phyloP scores from a whole-genome alignment of 75 land plant species.

The Pinus tabuliformis region DNA sequence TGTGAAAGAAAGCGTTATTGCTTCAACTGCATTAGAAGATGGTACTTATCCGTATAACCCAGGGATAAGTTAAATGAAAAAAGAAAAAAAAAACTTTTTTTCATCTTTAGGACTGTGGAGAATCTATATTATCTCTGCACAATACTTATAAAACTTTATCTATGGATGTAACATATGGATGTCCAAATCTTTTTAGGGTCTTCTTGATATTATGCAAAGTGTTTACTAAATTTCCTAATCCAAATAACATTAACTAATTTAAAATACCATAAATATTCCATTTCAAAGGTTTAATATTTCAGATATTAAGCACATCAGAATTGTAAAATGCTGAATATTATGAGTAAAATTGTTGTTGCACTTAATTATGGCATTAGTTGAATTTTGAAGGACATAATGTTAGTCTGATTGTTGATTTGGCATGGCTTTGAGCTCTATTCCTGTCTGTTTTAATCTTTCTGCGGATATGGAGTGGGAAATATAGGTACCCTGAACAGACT shows the following conservation, averaged over 20 bases:
- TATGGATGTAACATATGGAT: no score
- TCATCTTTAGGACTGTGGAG: no score
- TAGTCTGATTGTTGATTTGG: background rate
- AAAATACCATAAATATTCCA: background rate
- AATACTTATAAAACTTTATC: no score
- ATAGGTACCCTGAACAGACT: slow-evolving; percentile 48
- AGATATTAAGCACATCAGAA: background rate
- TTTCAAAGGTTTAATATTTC: background rate
- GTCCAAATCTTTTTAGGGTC: background rate
- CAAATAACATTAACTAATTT: background rate
- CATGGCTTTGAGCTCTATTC: background rate
- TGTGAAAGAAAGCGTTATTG: slow-evolving; percentile 77
- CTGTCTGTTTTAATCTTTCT: background rate
- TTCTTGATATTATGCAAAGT: background rate
- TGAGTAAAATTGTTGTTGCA: background rate
- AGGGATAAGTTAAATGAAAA: background rate
- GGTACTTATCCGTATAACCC: slow-evolving; percentile 29
- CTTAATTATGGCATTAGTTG: background rate
- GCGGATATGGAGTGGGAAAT: background rate
- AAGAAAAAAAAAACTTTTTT: no score
- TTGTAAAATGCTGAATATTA: background rate
- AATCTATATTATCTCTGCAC: no score
- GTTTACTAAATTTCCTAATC: background rate
- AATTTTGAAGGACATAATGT: no score
- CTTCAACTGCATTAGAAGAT: slow-evolving; percentile 48